Conservation (phyloP, 225 moss, liverwort and hornwort species). For the Marchantia paleacea region DNA sequence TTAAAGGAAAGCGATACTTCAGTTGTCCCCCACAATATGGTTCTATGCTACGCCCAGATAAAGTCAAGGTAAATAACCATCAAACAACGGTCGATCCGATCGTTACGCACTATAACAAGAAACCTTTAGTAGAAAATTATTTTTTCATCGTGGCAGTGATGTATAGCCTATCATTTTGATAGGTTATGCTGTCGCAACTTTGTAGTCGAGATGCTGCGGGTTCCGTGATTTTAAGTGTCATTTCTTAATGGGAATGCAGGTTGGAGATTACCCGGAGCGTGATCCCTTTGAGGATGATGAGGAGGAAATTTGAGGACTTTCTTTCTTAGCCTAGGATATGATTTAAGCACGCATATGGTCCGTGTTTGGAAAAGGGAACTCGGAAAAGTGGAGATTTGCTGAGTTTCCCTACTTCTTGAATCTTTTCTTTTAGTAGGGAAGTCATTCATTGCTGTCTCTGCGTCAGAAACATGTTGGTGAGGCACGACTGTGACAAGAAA, state of each 20-base stretch:
- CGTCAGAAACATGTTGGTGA: background rate
- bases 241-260: conserved; percentile 33
- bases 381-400: too few relatives aligned
- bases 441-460: background rate
- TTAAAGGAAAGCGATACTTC: conserved; percentile 84
- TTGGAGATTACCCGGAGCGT: conserved; percentile 86
- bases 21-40: conserved; percentile 73
- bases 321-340: background rate
- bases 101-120: too few relatives aligned
- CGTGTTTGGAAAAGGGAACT: too few relatives aligned
- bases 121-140: too few relatives aligned
- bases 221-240: background rate
- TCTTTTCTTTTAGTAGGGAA: too few relatives aligned
- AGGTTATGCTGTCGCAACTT: background rate
- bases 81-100: too few relatives aligned
- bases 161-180: background rate
- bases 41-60: conserved; percentile 82
- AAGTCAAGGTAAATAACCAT: conserved; percentile 56
- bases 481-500: too few relatives aligned
- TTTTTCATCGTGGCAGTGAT: background rate
- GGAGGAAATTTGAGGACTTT: conserved; percentile 10
- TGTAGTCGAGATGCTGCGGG: background rate
- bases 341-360: background rate
- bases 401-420: background rate
- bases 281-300: conserved; percentile 85